Conservation (phyloP, 106 monocot genomes). For the Gastrodia elata region DNA sequence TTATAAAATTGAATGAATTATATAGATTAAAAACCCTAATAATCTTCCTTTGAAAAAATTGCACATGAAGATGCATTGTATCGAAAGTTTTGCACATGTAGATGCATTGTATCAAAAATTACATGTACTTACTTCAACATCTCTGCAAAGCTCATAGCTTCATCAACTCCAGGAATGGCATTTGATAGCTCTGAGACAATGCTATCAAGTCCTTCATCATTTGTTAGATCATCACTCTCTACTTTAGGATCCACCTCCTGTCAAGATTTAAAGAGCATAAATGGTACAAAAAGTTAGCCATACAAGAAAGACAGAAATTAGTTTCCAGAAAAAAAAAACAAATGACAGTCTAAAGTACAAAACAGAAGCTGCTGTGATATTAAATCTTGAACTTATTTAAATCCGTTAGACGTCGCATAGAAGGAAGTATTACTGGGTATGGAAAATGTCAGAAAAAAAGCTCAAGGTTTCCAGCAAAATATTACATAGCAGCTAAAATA, state of each 20-base stretch:
- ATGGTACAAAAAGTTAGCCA: not conserved
- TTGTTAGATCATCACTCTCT: conserved; percentile 71
- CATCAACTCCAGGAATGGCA: conserved; percentile 95
- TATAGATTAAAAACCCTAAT: not conserved
- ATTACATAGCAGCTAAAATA: not conserved
- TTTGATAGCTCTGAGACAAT: conserved; percentile 85
- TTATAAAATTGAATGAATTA: not conserved
- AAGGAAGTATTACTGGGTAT: not conserved
- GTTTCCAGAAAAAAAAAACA: too few relatives aligned
- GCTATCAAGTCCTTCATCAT: conserved; percentile 64
- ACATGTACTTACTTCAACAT: conserved; percentile 72
- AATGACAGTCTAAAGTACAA: not conserved
- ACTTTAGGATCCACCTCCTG: conserved; percentile 96
- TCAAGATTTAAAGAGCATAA: not conserved
- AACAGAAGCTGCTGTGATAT: not conserved
- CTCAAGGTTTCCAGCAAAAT: not conserved
- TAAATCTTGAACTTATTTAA: conserved; percentile 1
- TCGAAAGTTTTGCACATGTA: too few relatives aligned
- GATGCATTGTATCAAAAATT: not conserved
- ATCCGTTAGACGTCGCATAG: not conserved
- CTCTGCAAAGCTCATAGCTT: conserved; percentile 98
- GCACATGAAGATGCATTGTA: not conserved
- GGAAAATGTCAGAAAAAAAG: not conserved
- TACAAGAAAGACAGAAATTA: not conserved
- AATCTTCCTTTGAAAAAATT: not conserved